These are phyloP conservation scores for Solanum rostratum DNA, from an alignment of 257 asterid genomes.

Conservation along the genomic window DNA sequence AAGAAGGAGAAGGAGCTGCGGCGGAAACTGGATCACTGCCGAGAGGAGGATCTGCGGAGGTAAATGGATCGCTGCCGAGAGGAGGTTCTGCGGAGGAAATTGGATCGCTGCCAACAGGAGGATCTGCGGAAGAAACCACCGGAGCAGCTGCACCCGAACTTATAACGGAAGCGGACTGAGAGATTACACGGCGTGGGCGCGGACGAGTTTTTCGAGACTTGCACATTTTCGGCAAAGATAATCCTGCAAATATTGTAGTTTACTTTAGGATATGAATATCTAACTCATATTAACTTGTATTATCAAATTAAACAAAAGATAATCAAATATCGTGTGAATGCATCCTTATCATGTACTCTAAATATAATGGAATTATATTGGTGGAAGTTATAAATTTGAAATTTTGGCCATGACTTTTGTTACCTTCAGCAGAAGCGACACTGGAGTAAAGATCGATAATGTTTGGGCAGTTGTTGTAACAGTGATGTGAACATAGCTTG, in stretches of 20 bases:
- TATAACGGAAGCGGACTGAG: conserved; percentile 13
- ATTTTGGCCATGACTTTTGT: too few relatives aligned
- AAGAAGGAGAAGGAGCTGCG: neutral
- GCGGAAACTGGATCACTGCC: neutral
- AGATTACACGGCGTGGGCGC: conserved; percentile 49
- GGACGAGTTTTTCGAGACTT: conserved; percentile 37
- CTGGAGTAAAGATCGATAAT: conserved; percentile 56
- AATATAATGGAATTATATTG: too few relatives aligned
- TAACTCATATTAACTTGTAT: too few relatives aligned
- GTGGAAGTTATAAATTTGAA: too few relatives aligned
- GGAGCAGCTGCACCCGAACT: conserved; percentile 35
- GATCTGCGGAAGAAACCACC: neutral
- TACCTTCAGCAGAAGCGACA: conserved; percentile 78
- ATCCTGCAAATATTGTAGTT: conserved; percentile 26
- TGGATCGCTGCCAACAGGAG: too few relatives aligned
- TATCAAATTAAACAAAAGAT: neutral
- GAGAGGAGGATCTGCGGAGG: neutral
- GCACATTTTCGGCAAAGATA: conserved; percentile 49
- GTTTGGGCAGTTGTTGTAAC: conserved; percentile 61
- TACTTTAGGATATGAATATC: neutral
- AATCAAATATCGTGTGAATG: too few relatives aligned
- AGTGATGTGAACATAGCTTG: conserved; percentile 53
- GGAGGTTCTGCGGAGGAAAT: neutral
- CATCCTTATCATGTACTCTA: too few relatives aligned
- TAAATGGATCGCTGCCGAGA: too few relatives aligned